phyloP scores from a whole-genome alignment of 73 alveolate genomes.

The Uronychia setigera region DNA sequence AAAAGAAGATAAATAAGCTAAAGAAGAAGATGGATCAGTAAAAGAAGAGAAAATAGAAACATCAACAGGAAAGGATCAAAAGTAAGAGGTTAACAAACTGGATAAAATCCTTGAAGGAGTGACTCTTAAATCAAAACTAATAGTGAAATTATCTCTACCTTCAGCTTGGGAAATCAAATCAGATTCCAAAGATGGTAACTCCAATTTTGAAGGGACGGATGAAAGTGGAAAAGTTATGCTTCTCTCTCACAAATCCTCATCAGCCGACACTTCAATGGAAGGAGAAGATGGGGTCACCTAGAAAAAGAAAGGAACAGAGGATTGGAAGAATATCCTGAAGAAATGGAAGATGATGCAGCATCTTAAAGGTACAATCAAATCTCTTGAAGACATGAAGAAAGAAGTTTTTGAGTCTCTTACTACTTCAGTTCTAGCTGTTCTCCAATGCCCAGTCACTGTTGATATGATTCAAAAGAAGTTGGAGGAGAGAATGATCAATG shows the following conservation, averaged over 20 bases:
- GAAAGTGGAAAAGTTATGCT: neutral
- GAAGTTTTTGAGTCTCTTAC: conserved; percentile 2
- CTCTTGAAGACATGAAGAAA: neutral
- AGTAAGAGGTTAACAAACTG: conserved; percentile 27
- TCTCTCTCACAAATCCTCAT: conserved; percentile 14
- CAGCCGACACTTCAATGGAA: neutral
- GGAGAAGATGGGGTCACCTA: conserved; percentile 4
- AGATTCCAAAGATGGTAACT: conserved; percentile 10
- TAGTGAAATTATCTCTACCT: conserved; percentile 48
- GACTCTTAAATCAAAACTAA: conserved; percentile 50
- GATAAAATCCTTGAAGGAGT: conserved; percentile 52
- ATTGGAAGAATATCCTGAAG: neutral
- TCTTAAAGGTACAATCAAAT: neutral
- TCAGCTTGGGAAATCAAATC: conserved; percentile 31
- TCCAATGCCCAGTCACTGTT: neutral
- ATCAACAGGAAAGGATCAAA: neutral
- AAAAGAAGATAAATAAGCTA: conserved; percentile 18
- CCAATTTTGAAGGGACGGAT: too few relatives aligned
- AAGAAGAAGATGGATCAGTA: conserved; percentile 33
- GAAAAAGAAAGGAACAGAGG: neutral
- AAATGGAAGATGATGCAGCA: conserved; percentile 1
- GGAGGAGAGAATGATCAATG: neutral
- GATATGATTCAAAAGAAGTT: neutral
- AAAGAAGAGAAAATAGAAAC: conserved; percentile 9
- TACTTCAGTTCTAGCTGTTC: neutral